Percentiles rank a stretch among this genome's conserved stretches.
These are phyloP conservation scores for Xylariaceae sp. DNA, from an alignment of 2,329 filamentous ascomycete genomes.

Conservation along the genomic window DNA sequence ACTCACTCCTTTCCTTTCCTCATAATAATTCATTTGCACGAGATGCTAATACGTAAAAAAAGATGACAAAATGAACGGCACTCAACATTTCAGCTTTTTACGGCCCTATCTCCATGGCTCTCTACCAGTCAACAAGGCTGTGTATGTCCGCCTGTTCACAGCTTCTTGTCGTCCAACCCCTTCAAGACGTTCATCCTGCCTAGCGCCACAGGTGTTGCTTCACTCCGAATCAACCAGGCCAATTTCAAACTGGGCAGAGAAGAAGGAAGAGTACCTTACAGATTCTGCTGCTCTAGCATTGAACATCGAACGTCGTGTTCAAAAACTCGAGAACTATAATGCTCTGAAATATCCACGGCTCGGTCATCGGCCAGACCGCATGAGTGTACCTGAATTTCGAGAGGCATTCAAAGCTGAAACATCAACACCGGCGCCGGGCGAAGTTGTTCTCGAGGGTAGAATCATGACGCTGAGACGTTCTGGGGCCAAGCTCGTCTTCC, in stretches of 20 bases:
- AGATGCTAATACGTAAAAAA: constrained; percentile 22
- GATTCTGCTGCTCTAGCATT: constrained; percentile 10
- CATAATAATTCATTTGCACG: background rate
- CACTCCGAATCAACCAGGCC: constrained; percentile 16
- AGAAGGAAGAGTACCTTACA: constrained; percentile 4
- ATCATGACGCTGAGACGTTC: constrained; percentile 28
- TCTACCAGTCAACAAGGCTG: constrained; percentile 33
- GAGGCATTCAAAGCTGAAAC: constrained; percentile 29
- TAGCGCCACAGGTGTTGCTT: constrained; percentile 10
- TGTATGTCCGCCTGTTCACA: constrained; percentile 52
- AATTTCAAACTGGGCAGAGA: constrained; percentile 6
- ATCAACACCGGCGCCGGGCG: constrained; percentile 21
- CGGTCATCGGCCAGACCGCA: constrained; percentile 27
- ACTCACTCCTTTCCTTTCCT: constrained; percentile 4
- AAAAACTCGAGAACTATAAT: constrained; percentile 48
- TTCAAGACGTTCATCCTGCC: constrained; percentile 15
- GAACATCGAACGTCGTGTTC: constrained; percentile 35
- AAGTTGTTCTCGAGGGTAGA: constrained; percentile 31
- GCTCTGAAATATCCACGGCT: constrained; percentile 55
- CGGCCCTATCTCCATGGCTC: constrained; percentile 51
- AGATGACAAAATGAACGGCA: constrained; percentile 40
- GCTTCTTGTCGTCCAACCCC: constrained; percentile 16
- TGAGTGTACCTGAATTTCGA: constrained; percentile 38
- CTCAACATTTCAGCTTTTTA: constrained; percentile 46
- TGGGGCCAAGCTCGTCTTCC: constrained; percentile 77